Base-by-base conservation (phyloP, 2,329 filamentous ascomycete species). In the Aspergillus costaricaensis region DNA sequence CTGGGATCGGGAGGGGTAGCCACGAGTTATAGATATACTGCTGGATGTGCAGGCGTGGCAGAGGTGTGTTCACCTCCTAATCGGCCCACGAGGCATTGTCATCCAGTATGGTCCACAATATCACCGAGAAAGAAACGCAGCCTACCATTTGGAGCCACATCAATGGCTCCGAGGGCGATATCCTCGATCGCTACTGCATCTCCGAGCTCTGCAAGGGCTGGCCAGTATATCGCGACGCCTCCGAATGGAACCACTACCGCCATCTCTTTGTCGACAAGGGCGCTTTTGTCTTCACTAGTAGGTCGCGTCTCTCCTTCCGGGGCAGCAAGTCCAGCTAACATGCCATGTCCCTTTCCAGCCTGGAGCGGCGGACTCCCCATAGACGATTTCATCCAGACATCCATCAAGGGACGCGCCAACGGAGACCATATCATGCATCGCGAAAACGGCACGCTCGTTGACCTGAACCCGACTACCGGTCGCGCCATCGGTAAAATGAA, bases 341-440 rank as follows among this genome's bases (percentile, higher is more conserved):
- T 23, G 3, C 21, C 0, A 1, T 36, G 32, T 2, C 2, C 6
- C 5, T 36, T 36, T 19, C 23, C 19, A 53, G 52, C 52, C 6
- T 55, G 52, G 52, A 55, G 52, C 23, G 52, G 52, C 38, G 52
- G 52, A 6, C 52, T 55, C 9, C 12, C 52, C 5, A 55, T 55
- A 3, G 52, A 55, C 38, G 38, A 43, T n/a, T 44, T 55, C 38
- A 55, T 55, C 14, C 2, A 10, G 1, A 41, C 36, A 1, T 55
- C 52, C 9, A 55, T 55, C 5, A 3, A 55, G 17, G 52, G 52
- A 38, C 52, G 52, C 52, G 38, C 52, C 15, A 32, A 43, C 9
- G 52, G 52, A 12, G 52, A 55, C 38, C 39, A 43, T 5, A 55
- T 55, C 52, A 55, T 55, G 52, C 52, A 55, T 21, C 52, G 52